Percentiles rank a stretch among this genome's conserved stretches.
These are phyloP conservation scores for Dactylellina haptotyla DNA, from an alignment of 2,329 filamentous ascomycete species.

Conservation along the genomic window DNA sequence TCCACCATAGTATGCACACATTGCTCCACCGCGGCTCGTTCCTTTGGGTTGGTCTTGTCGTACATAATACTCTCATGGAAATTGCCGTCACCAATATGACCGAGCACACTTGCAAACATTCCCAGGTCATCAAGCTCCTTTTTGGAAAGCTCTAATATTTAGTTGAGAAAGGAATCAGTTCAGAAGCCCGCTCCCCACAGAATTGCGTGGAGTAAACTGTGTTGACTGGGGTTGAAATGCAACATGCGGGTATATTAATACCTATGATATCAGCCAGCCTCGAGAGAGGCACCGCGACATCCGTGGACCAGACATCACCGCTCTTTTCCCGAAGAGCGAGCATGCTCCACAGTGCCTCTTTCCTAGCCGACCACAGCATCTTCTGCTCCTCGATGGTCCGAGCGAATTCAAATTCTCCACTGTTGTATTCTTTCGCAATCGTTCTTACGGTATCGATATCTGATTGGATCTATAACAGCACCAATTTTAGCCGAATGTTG, in stretches of 20 bases:
- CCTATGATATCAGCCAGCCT: conserved; percentile 77
- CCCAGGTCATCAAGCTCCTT: conserved; percentile 87
- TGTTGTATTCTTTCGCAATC: conserved; percentile 71
- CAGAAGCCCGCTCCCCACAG: neutral
- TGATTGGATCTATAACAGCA: conserved; percentile 64
- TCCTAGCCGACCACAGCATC: conserved; percentile 84
- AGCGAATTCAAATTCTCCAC: conserved; percentile 77
- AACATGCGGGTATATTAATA: conserved; percentile 44
- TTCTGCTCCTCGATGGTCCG: conserved; percentile 74
- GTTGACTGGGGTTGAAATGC: conserved; percentile 29
- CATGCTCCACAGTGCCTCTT: conserved; percentile 84
- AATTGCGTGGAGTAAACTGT: conserved; percentile 8
- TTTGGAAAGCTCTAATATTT: conserved; percentile 78
- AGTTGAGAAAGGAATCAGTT: conserved; percentile 14
- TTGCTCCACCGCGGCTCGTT: conserved; percentile 78
- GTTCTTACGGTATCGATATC: conserved; percentile 75
- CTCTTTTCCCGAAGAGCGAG: conserved; percentile 72
- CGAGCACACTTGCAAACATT: conserved; percentile 85
- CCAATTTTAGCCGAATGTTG: conserved; percentile 42
- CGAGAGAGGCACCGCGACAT: conserved; percentile 84
- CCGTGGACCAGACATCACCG: conserved; percentile 82
- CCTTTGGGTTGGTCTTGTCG: conserved; percentile 73
- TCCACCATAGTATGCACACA: conserved; percentile 91
- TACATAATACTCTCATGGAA: conserved; percentile 96
- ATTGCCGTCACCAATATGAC: conserved; percentile 92